Evolutionary conservation across 1,284 basidiomycete genomes (phyloP), one percentile per base, ranked within the genome.

Genomic region (Meripilus lineatus): DNA sequence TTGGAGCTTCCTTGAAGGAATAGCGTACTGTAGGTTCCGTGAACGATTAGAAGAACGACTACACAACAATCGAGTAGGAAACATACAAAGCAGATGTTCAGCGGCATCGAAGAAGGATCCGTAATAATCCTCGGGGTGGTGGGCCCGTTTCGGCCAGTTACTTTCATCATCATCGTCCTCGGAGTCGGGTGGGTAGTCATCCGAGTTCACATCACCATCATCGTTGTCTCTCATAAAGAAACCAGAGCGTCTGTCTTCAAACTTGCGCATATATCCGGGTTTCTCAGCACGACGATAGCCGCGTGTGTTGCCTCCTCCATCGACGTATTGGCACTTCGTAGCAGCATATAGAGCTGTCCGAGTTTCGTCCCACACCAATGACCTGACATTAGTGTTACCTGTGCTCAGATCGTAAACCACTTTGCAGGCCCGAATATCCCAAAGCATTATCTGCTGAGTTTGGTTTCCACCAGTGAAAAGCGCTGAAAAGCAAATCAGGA

Each of bases 371-470:
- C 69, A 71, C 1, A 55, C 58, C 45, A 71, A 49, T 14, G 52
- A 49, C 4, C 25, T 28, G 1, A 71, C 68, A 2, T 42, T 38
- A 45, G 66, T 70, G 51, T 72, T 71, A 17, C 70, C 70, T 3
- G 69, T 71, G 5, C 62, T 53, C 17, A 72, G 59, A 42, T 70
- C 68, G 55, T 69, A 71, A 6, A 69, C 52, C 3, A 55, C 39
- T 6, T 53, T 51, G 4, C 53, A 57, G 0, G 62, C 62, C 25
- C 70, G 67, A 11, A 69, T 46, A 47, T 72, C 69, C 69, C 70
- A 71, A 13, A 65, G 36, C 30, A 58, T 64, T 50, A 70, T 59
- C 17, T 50, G 45, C 44, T 69, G 54, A n/a, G 42, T 53, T 10
- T 44, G 42, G 3, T 45, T 40, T 13, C 57, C 51, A 0, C 63